Evolutionary conservation across 2,329 filamentous ascomycete genomes (phyloP).

Genomic region (Aspergillus spinulosporus): DNA sequence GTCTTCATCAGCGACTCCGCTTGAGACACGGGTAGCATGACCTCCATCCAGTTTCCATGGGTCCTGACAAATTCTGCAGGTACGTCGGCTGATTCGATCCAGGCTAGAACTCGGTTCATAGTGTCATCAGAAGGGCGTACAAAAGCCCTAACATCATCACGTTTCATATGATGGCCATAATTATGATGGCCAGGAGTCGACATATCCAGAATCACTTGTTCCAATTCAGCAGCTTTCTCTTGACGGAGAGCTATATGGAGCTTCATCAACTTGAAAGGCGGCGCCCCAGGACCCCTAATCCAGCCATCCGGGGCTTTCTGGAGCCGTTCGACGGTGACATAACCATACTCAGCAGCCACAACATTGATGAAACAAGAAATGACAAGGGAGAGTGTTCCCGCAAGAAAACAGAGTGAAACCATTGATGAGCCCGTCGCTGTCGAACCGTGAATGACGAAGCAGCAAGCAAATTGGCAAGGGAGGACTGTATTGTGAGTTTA

Average conservation of each 20-base stretch:
- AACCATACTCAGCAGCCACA: constrained; percentile 11
- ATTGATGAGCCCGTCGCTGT: constrained; percentile 3
- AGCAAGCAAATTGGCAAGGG: neutral
- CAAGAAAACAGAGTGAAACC: constrained; percentile 6
- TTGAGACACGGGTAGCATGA: constrained; percentile 41
- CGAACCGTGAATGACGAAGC: neutral
- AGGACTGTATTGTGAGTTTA: neutral
- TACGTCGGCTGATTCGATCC: constrained; percentile 57
- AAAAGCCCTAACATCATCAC: constrained; percentile 58
- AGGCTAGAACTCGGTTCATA: constrained; percentile 53
- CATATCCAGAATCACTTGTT: constrained; percentile 60
- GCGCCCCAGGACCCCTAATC: constrained; percentile 28
- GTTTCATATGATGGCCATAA: constrained; percentile 64
- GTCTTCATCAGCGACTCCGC: constrained; percentile 60
- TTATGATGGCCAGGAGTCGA: constrained; percentile 59
- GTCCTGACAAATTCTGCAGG: constrained; percentile 48
- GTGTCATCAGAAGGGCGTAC: constrained; percentile 54
- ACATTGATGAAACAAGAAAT: constrained; percentile 10
- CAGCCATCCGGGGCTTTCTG: constrained; percentile 36
- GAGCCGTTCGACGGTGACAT: constrained; percentile 34
- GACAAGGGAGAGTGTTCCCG: constrained; percentile 17
- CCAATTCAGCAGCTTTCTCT: constrained; percentile 53
- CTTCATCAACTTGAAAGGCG: constrained; percentile 44
- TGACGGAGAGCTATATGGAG: constrained; percentile 54
- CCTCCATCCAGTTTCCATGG: constrained; percentile 62